Conservation (phyloP, 1,139 yeast genomes). For the Suhomyces terraborum region DNA sequence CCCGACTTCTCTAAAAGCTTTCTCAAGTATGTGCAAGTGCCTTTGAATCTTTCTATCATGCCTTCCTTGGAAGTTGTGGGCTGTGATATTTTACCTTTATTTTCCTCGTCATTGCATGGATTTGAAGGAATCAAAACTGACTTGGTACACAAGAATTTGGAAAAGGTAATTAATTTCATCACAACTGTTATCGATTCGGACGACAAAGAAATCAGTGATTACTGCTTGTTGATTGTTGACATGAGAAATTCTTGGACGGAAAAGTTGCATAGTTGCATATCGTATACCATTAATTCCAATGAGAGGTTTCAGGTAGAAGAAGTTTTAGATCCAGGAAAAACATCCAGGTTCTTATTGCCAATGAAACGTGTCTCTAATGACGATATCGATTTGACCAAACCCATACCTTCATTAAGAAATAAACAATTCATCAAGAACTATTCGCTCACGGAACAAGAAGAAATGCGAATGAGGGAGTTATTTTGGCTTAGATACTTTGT, state of each 20-base stretch:
- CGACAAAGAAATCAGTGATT: conserved; percentile 44
- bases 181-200: conserved; percentile 20
- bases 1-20: conserved; percentile 34
- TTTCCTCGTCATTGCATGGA: conserved; percentile 28
- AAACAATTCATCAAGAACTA: conserved; percentile 74
- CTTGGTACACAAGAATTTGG: conserved; percentile 22
- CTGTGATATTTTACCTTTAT: conserved; percentile 66
- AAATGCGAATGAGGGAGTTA: conserved; percentile 54
- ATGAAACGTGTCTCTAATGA: conserved; percentile 53
- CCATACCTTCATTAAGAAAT: conserved; percentile 75
- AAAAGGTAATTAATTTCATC: conserved; percentile 24
- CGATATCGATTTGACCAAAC: conserved; percentile 45
- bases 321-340: conserved; percentile 48
- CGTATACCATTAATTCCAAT: conserved; percentile 20
- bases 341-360: conserved; percentile 70
- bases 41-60: conserved; percentile 66
- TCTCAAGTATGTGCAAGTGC: conserved; percentile 60
- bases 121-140: conserved; percentile 22
- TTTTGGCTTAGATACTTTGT: conserved; percentile 83
- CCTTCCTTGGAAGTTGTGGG: conserved; percentile 75
- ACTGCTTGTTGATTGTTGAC: conserved; percentile 66
- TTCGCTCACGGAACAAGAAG: conserved; percentile 55
- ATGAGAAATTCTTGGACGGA: conserved; percentile 70
- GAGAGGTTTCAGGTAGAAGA: conserved; percentile 26
- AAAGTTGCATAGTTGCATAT: conserved; percentile 28